Base-by-base conservation (phyloP, 2,329 filamentous ascomycete species). In the Fusarium sp. region DNA sequence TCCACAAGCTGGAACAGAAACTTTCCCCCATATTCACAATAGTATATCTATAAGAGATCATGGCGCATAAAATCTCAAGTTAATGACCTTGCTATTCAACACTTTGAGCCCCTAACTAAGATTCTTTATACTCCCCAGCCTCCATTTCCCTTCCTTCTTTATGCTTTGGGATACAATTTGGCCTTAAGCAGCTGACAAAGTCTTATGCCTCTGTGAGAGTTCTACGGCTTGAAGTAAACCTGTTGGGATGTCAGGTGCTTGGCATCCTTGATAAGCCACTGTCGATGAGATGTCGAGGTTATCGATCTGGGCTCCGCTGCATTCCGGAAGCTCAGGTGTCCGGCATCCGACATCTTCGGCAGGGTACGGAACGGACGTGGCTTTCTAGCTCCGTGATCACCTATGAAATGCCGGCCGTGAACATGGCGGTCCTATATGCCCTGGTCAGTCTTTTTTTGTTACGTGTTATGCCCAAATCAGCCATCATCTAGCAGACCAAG, bases 361-460 rank as follows among this genome's bases (percentile, higher is more conserved):
- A 46, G 46, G 23, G 43, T 35, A 68, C 60, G 54, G 64, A 61
- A 42, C 64, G 64, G 59, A 40, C 20, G 37, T 62, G 54, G 37
- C 43, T 47, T 46, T 41, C 15, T 10, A 46, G 23, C 20, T 51
- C 65, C 54, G 64, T 47, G 29, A 29, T 11, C 37, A 18, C 27
- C 20, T 41, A 36, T 37, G 29, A 42, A n/a, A 59, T 45, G 21
- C 35, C 31, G 41, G 27, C 46, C 37, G 36, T 41, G 11, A 41
- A 36, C 15, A 31, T 39, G 42, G 47, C 15, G 29, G 39, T 14
- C 15, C 21, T 20, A 14, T 27, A 13, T 25, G 11, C 21, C 37
- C 27, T 20, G 46, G 31, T 17, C 42, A 31, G 23, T 42, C n/a
- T 29, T 15, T 11, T 40, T 17, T 50, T n/a, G 14, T n/a, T 48